Evolutionary conservation across 1,139 yeast species (phyloP), one percentile per base, ranked within the genome.

Genomic region (Magnusiomyces fungicola): DNA sequence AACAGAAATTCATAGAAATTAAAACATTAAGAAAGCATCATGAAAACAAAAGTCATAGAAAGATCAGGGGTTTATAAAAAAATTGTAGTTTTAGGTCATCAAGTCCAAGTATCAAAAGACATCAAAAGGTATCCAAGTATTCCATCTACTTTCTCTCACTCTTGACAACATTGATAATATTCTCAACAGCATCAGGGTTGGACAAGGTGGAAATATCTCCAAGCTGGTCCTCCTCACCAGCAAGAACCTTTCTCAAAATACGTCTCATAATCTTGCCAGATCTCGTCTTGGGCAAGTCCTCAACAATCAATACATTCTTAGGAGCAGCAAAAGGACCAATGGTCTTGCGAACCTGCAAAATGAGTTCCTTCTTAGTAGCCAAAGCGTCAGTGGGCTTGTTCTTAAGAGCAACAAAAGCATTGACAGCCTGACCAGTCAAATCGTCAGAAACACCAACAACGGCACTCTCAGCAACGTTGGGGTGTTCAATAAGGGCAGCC

Each of bases 251-350:
- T 75, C 98, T 83, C 71, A 92, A 78, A 61, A 92, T 86, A 75
- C 98, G 86, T 78, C 98, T 85, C 96, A 92, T 90, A 68, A 92
- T 90, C 79, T 92, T 92, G 63, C 98, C 98, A 29, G 96, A 88
- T 74, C 98, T 81, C 33, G 98, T 92, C 79, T 89, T 90, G 69
- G 98, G 98, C 69, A 92, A 79, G 65, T 92, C 98, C 53, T 77
- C 79, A 50, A 92, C 96, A 55, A 89, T 74, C 56, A 90, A 80
- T 50, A 90, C 90, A 43, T 85, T 75, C 73, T 90, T 90, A 68
- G 98, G 98, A 52, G 97, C 95, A 42, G 98, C 98, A 71, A 92
- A 92, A 50, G 98, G 98, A 50, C 98, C 98, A 67, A 92, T 92
- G 65, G 83, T 88, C 66, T 84, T 83, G 74, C 98, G 83, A 48